phyloP scores from a whole-genome alignment of 31 red algal species.

The Endocladia muricata region DNA sequence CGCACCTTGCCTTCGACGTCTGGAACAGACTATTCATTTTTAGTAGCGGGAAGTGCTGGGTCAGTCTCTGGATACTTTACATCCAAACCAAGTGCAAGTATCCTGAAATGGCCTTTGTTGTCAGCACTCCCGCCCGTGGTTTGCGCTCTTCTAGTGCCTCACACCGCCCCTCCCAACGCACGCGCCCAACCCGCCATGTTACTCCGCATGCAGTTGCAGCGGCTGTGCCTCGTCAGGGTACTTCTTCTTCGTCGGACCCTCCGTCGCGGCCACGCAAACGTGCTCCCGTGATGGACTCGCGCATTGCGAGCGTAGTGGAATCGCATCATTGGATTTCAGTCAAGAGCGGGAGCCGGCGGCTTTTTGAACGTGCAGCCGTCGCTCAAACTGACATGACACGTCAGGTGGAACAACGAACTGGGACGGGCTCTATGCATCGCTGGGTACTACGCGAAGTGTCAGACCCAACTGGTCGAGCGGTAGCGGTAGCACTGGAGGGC shows the following conservation, averaged over 20 bases:
- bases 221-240: no score
- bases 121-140: no score
- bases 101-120: no score
- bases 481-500: background rate
- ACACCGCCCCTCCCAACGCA: background rate
- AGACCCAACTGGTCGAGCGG: background rate
- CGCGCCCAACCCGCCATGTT: background rate
- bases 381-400: constrained; percentile 51
- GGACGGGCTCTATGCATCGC: constrained; percentile 39
- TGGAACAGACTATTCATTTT: no score
- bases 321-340: constrained; percentile 63
- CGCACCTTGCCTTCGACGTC: no score
- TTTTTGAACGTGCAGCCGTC: constrained; percentile 70
- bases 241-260: background rate
- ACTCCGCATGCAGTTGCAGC: background rate
- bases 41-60: no score
- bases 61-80: no score
- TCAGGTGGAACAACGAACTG: constrained; percentile 27
- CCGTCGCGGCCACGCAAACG: constrained; percentile 16
- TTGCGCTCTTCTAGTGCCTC: background rate
- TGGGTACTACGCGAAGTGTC: constrained; percentile 47
- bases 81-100: no score
- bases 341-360: constrained; percentile 4
- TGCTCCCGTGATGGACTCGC: constrained; percentile 56
- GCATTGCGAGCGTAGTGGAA: constrained; percentile 32